Base-by-base conservation (phyloP, 768 basidiomycete genomes). In the Lactarius deliciosus region DNA sequence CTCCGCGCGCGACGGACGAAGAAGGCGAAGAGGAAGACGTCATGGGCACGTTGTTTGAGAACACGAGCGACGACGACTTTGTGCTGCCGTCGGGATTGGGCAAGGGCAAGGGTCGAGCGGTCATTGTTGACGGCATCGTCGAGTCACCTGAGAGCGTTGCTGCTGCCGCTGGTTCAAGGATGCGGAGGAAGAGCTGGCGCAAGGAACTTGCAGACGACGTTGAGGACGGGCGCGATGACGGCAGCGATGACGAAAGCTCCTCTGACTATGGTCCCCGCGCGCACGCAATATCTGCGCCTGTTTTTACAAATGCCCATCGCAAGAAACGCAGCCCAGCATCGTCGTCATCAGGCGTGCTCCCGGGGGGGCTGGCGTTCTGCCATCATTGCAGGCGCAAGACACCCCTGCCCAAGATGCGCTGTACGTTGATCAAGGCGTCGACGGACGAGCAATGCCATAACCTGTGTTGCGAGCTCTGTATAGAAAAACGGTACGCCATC, bases 381-480 rank as follows among this genome's bases (percentile, higher is more conserved):
- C 64, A 70, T 36, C 69, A 70, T 54, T 69, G 68, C 34, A 56
- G 68, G 9, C n/a, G 47, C 53, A 65, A 45, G 41, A 60, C 50
- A 11, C 32, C 3, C 18, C 41, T 41, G 13, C 57, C 50, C 28
- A 69, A 68, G 38, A 69, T 70, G 30, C 30, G 30, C 30, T 30
- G 30, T 30, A 30, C 5, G 30, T 30, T 30, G 30, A 30, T 30
- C 30, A 30, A 30, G 30, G 30, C 30, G 0, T 30, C 30, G 30
- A 30, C 30, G 30, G 30, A 30, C 30, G 30, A 30, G 30, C 30
- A 30, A 30, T 30, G 30, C 30, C 30, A 0, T 30, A 30, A 30
- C 30, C 30, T 7, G 30, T 6, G 5, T 30, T 30, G 5, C 5
- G 5, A 30, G 5, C 30, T 30, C 30, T 30, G 30, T 30, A 30